Evolutionary conservation across 306 rosid genomes (phyloP), one percentile per base, ranked within the genome.

Genomic region (Crotalaria pallida): DNA sequence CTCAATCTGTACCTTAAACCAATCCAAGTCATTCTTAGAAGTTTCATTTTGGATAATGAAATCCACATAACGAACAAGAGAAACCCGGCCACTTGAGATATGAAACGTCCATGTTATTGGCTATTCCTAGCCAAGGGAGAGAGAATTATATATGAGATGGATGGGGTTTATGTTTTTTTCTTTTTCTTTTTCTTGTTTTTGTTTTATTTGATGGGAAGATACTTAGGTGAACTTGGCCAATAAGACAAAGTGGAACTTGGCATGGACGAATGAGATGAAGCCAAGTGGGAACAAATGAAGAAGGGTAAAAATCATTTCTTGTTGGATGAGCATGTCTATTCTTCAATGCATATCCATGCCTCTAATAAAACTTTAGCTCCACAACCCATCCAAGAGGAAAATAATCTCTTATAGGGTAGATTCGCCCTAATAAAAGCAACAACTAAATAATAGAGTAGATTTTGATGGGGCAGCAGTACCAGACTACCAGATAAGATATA

Each of bases 381-480:
- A 91, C 97, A 71, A 16, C 87, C 89, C 92, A 84, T 83, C 80
- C 88, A 64, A 77, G 68, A 66, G 68, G 79, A 57, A 34, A 22
- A 22, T 49, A 8, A 71, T 29, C 50, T 33, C 49, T 47, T 4
- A 31, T 31, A 31, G 36, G 6, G 36, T 5, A 52, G 57, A 70
- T 71, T 83, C 64, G 7, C 19, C 50, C 23, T n/a, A n/a, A 56
- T 45, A 44, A 74, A 81, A 53, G 70, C 72, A 67, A 18, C 60
- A 45, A 5, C 76, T 31, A 75, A 81, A 83, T 83, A 60, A 77
- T 83, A 45, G 59, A 70, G 60, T 40, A 56, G 67, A 79, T 84
- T 67, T 79, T 67, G 75, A 67, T 74, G 55, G 52, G 53, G 67
- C 33, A 71, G 51, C 48, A 63, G 69, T 4, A 73, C 34, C 49